Conservation (phyloP, 1,284 basidiomycete genomes). For the Trichosporon faecale region DNA sequence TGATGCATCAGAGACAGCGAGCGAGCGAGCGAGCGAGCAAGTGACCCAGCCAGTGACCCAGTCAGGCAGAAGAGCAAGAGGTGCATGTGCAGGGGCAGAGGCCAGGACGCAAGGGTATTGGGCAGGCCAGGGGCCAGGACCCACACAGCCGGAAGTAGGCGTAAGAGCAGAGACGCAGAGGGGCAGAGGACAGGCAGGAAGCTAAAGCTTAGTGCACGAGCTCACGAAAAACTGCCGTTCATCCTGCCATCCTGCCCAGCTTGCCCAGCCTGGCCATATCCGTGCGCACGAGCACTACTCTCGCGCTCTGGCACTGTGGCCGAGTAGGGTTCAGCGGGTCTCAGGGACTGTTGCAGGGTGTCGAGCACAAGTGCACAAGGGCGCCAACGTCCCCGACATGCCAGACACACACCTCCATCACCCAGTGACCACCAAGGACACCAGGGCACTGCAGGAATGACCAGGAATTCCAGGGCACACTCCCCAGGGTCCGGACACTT, state of each 20-base stretch:
- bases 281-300: no score
- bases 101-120: background rate
- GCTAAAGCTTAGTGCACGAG: background rate
- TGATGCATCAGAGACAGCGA: background rate
- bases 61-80: background rate
- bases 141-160: background rate
- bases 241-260: no score
- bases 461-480: background rate
- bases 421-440: background rate
- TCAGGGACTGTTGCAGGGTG: background rate
- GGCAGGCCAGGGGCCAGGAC: background rate
- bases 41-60: no score
- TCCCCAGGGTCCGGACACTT: background rate
- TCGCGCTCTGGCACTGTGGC: no score
- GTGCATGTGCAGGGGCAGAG: background rate
- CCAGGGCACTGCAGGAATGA: background rate
- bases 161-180: background rate
- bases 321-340: background rate
- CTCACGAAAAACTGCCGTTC: background rate
- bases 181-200: background rate
- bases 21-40: constrained; percentile 4
- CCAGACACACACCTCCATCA: background rate
- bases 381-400: background rate
- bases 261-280: no score
- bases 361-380: background rate